A percentile compares a stretch with the other conserved stretches of the same genome.
Conservation (phyloP, 1,284 basidiomycete genomes). For the Ceratobasidium papillatum region DNA sequence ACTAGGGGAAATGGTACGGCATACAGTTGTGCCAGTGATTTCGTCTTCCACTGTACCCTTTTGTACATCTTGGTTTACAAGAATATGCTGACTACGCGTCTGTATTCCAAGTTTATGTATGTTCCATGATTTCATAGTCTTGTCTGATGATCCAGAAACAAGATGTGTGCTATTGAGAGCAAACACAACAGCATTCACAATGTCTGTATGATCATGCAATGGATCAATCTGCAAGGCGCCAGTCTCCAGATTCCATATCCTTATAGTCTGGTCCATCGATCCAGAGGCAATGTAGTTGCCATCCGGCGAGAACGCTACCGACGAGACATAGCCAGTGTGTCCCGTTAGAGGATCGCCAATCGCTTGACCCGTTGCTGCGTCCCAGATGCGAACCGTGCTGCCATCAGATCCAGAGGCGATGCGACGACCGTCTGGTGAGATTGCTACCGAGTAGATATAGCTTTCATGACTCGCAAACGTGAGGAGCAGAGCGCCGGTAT, state of each 20-base stretch:
- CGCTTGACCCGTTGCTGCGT: slow-evolving; percentile 71
- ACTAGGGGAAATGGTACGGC: not conserved
- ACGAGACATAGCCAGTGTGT: slow-evolving; percentile 79
- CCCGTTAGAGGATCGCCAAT: slow-evolving; percentile 67
- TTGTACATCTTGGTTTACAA: not conserved
- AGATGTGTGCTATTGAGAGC: slow-evolving; percentile 82
- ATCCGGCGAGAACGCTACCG: slow-evolving; percentile 82
- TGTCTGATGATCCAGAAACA: slow-evolving; percentile 85
- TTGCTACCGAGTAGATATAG: slow-evolving; percentile 77
- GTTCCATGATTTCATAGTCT: slow-evolving; percentile 90
- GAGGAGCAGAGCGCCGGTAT: not conserved
- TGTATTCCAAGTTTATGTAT: slow-evolving; percentile 51
- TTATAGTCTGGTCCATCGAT: slow-evolving; percentile 82
- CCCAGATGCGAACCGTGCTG: slow-evolving; percentile 88
- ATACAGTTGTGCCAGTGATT: not conserved
- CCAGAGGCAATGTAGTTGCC: slow-evolving; percentile 84
- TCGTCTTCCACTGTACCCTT: not conserved
- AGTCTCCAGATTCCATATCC: slow-evolving; percentile 84
- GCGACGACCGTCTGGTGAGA: slow-evolving; percentile 81
- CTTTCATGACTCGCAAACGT: not conserved
- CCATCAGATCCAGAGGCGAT: slow-evolving; percentile 90
- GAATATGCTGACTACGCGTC: not conserved
- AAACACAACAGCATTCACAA: slow-evolving; percentile 85
- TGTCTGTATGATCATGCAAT: slow-evolving; percentile 82
- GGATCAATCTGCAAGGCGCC: slow-evolving; percentile 73